Percentiles rank a stretch among this genome's conserved stretches.
Evolutionary conservation across 306 rosid species (phyloP).

Genomic region (Medicago ruthenica): DNA sequence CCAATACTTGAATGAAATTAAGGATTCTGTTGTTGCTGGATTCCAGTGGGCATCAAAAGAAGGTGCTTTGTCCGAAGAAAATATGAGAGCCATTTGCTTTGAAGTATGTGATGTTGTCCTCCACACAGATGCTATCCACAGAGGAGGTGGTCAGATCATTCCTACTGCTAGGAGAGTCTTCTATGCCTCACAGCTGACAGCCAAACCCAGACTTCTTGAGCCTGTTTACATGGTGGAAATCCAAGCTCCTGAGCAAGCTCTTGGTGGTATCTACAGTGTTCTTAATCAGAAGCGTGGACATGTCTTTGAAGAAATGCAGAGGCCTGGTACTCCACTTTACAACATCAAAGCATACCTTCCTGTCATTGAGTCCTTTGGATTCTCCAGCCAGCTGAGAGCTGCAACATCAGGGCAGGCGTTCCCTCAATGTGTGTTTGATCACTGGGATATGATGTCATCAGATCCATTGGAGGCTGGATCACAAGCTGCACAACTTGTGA

Average conservation of each 20-base stretch:
- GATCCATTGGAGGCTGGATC: slow-evolving; percentile 84
- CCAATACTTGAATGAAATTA: slow-evolving; percentile 78
- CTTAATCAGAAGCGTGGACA: slow-evolving; percentile 85
- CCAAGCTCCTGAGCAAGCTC: slow-evolving; percentile 84
- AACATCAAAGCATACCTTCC: slow-evolving; percentile 85
- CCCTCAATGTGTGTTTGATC: slow-evolving; percentile 92
- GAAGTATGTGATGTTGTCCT: slow-evolving; percentile 79
- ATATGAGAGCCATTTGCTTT: slow-evolving; percentile 79
- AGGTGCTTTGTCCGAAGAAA: slow-evolving; percentile 79
- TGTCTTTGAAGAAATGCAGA: slow-evolving; percentile 76
- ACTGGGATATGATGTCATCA: slow-evolving; percentile 89
- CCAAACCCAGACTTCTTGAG: slow-evolving; percentile 84
- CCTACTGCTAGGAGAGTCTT: slow-evolving; percentile 84
- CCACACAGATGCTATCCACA: slow-evolving; percentile 82
- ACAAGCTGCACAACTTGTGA: slow-evolving; percentile 64
- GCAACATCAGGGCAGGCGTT: slow-evolving; percentile 95
- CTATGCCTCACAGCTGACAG: slow-evolving; percentile 74
- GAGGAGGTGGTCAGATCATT: slow-evolving; percentile 87
- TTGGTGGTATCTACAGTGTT: slow-evolving; percentile 84
- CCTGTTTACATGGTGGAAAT: slow-evolving; percentile 84
- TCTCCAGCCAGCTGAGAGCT: slow-evolving; percentile 75
- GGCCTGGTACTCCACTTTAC: slow-evolving; percentile 84
- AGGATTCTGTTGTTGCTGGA: slow-evolving; percentile 82
- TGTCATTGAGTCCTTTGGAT: slow-evolving; percentile 75
- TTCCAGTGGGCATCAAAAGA: slow-evolving; percentile 92